Evolutionary conservation across 495 filamentous ascomycete species (phyloP), one percentile per base, ranked within the genome.

Genomic region (Venustampulla echinocandica): DNA sequence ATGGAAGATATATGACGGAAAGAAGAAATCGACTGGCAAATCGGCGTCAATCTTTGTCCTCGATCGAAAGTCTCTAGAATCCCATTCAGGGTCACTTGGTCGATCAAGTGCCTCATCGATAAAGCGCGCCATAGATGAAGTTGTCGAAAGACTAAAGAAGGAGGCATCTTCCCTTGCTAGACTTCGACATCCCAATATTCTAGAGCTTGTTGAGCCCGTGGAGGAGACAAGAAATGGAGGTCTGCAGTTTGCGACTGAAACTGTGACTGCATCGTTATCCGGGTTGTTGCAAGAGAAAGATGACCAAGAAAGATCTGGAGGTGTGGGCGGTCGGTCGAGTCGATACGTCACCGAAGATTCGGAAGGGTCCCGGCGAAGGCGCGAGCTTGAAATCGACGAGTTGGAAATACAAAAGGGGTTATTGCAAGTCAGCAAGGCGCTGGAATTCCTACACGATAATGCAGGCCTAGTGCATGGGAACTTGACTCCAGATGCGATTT

Each of bases 1-100:
- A 19, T 98, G 92, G 92, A 95, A 88, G 69, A 90, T 98, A 63
- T 88, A 87, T 69, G 86, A 93, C 68, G 93, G 85, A 35, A 96
- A 93, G 72, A 95, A 94, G 64, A 96, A 95, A 63, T 84, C 83
- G 10, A 92, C 88, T 0, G 82, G 80, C 25, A 94, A 90, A 53
- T 64, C 82, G 11, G 89, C 82, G 17, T 97, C 92, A 9, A 80
- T 97, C 49, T 98, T 97, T 58, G 81, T 95, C 50, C 96, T 98
- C 62, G 93, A 97, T 42, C 80, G 76, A 55, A 95, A 95, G 62
- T 73, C 75, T 0, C 69, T 98, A 44, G 89, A 96, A 35, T 65
- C 80, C 2, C 73, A 82, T 42, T 75, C 75, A 4, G 48, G 25
- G 10, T 52, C 33, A 13, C 18, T 57, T 37, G 64, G 77, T 51